Percentiles rank a stretch among this genome's conserved stretches.
These are phyloP conservation scores for Starmerella asiatica DNA, from an alignment of 805 yeast genomes.

Conservation along the genomic window DNA sequence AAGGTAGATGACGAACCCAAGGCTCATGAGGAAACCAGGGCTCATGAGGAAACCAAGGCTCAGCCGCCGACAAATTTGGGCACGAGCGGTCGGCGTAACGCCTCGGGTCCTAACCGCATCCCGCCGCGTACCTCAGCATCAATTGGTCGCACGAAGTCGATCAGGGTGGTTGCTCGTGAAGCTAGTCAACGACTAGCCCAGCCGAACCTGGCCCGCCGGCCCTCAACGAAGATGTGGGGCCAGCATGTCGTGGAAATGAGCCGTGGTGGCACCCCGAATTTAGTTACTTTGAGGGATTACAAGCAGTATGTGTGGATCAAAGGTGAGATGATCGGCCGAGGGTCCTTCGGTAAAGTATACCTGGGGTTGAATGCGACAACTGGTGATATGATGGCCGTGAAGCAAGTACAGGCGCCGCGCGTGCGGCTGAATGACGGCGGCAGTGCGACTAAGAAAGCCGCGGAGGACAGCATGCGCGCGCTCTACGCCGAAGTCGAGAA, in stretches of 20 bases:
- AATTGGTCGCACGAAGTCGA: conserved; percentile 61
- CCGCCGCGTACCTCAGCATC: not conserved
- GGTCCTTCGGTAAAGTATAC: conserved; percentile 90
- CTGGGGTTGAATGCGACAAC: conserved; percentile 88
- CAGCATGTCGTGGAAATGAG: conserved; percentile 70
- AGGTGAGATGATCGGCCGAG: conserved; percentile 92
- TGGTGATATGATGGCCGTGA: conserved; percentile 98
- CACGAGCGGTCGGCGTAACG: not conserved
- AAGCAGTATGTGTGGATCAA: conserved; percentile 92
- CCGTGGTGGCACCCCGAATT: conserved; percentile 36
- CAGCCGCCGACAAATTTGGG: not conserved
- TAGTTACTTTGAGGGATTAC: conserved; percentile 50
- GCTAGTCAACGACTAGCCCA: conserved; percentile 43
- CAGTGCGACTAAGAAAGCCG: conserved; percentile 21
- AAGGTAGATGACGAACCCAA: not conserved
- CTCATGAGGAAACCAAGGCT: conserved; percentile 20
- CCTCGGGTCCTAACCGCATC: not conserved
- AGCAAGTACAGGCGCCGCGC: conserved; percentile 51
- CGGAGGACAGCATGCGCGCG: conserved; percentile 58
- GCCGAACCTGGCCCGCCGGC: conserved; percentile 41
- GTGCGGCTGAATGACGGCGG: conserved; percentile 4
- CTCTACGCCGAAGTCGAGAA: conserved; percentile 83
- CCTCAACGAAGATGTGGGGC: conserved; percentile 96
- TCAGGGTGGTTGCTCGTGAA: conserved; percentile 84
- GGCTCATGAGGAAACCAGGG: conserved; percentile 19